Conservation (phyloP, 176 grass and related monocot species). For the Triticum dicoccoides region DNA sequence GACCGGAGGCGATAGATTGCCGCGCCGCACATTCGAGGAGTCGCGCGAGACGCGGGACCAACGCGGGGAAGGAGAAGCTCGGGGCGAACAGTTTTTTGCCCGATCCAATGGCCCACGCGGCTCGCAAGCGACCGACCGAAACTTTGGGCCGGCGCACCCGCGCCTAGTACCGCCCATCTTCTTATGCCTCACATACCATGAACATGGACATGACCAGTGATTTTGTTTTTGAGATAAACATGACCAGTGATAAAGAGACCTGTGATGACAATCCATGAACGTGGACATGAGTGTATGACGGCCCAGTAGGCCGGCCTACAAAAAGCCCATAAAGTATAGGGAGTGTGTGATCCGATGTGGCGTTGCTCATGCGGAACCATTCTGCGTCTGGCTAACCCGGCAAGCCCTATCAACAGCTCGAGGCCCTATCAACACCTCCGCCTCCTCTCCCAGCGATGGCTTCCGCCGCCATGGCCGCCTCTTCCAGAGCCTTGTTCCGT, state of each 20-base stretch:
- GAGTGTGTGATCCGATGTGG: not conserved
- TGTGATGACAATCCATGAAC: not conserved
- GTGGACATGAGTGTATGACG: not conserved
- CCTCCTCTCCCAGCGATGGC: conserved; percentile 33
- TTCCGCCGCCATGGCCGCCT: conserved; percentile 46
- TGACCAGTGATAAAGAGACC: too few relatives aligned
- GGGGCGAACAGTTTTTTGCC: too few relatives aligned
- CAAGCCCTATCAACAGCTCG: conserved; percentile 25
- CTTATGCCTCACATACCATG: too few relatives aligned
- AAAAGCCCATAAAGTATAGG: not conserved
- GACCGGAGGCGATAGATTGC: too few relatives aligned
- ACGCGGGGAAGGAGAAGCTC: too few relatives aligned
- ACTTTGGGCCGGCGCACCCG: too few relatives aligned
- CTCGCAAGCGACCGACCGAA: too few relatives aligned
- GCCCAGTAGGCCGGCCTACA: not conserved
- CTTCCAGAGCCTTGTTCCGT: conserved; percentile 50
- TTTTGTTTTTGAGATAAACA: too few relatives aligned
- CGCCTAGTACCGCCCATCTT: too few relatives aligned
- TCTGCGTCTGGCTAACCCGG: not conserved
- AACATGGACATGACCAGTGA: not conserved
- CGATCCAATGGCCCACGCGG: too few relatives aligned
- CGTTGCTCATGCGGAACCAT: not conserved
- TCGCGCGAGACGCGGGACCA: too few relatives aligned
- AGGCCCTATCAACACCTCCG: not conserved
- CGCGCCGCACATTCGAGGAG: too few relatives aligned